Percentiles rank a stretch among this genome's conserved stretches.
These are phyloP conservation scores for Globisporangium viniferum DNA, from an alignment of 352 stramenopile species.

Conservation along the genomic window DNA sequence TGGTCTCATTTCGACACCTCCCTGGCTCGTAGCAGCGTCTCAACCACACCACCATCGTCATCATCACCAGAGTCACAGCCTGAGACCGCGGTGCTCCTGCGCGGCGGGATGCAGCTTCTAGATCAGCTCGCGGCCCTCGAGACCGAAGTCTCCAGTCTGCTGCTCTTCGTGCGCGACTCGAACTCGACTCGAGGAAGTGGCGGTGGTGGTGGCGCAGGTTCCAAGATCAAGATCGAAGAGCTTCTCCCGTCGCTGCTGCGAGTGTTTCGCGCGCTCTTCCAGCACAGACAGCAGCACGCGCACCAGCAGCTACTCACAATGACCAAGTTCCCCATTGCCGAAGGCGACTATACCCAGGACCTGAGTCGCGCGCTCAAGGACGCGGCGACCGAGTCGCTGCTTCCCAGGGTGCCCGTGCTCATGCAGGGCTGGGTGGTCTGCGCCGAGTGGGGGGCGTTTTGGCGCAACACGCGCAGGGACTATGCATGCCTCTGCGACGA, in stretches of 20 bases:
- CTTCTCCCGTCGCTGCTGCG: slow-evolving; percentile 7
- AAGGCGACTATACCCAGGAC: not conserved
- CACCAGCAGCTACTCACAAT: not conserved
- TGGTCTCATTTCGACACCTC: too few relatives aligned
- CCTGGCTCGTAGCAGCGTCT: too few relatives aligned
- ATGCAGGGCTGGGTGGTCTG: slow-evolving; percentile 52
- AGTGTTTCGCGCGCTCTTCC: not conserved
- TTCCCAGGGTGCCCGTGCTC: slow-evolving; percentile 19
- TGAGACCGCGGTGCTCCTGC: not conserved
- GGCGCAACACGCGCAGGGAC: slow-evolving; percentile 53
- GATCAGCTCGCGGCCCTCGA: slow-evolving; percentile 3
- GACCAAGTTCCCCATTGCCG: slow-evolving; percentile 8
- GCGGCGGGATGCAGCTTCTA: slow-evolving; percentile 5
- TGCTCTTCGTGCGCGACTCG: slow-evolving; percentile 5
- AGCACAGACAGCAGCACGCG: not conserved
- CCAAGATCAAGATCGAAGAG: slow-evolving; percentile 3
- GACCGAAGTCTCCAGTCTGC: not conserved
- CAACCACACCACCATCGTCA: not conserved
- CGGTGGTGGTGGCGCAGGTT: not conserved
- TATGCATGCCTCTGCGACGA: slow-evolving; percentile 69
- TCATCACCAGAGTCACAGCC: not conserved
- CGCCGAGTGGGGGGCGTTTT: slow-evolving; percentile 61
- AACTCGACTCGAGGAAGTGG: not conserved
- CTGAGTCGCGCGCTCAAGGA: slow-evolving; percentile 20
- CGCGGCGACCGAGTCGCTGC: slow-evolving; percentile 15